These are phyloP conservation scores for Trypanosoma congolense DNA, from an alignment of 208 protist species.

Conservation along the genomic window DNA sequence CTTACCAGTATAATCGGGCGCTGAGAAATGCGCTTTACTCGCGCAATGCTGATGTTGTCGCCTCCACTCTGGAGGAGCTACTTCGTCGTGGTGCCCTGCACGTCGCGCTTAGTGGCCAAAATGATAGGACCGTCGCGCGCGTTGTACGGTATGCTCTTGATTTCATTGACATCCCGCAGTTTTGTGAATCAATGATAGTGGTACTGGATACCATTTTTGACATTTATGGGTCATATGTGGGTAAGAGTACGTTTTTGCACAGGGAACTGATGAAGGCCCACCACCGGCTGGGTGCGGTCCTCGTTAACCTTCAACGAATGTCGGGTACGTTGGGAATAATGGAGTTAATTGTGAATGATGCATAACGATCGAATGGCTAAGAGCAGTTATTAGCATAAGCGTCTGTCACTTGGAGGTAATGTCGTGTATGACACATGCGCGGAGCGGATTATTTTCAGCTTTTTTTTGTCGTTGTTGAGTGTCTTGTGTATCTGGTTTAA, in stretches of 20 bases:
- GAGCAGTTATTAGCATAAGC: background rate
- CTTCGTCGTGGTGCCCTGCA: constrained; percentile 71
- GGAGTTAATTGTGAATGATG: constrained; percentile 75
- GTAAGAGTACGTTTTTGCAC: constrained; percentile 70
- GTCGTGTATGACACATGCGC: too few relatives aligned
- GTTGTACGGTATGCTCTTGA: constrained; percentile 71
- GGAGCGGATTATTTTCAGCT: too few relatives aligned
- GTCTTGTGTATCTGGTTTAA: too few relatives aligned
- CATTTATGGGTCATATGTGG: constrained; percentile 63
- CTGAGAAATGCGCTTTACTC: constrained; percentile 77
- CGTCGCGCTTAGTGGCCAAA: constrained; percentile 77
- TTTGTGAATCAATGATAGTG: constrained; percentile 66
- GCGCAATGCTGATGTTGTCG: constrained; percentile 58
- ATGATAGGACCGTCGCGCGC: constrained; percentile 72
- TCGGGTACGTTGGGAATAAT: constrained; percentile 66
- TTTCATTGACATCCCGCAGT: constrained; percentile 70
- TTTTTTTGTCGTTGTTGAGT: too few relatives aligned
- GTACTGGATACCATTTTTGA: constrained; percentile 77
- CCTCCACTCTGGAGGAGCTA: constrained; percentile 85
- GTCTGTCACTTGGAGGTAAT: too few relatives aligned
- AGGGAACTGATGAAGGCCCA: constrained; percentile 67
- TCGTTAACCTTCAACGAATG: constrained; percentile 59
- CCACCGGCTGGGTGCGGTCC: constrained; percentile 48
- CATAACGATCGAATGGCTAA: constrained; percentile 11
- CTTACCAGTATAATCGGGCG: constrained; percentile 73